Evolutionary conservation across 2,329 filamentous ascomycete species (phyloP).

Genomic region (Davidsoniella australis): DNA sequence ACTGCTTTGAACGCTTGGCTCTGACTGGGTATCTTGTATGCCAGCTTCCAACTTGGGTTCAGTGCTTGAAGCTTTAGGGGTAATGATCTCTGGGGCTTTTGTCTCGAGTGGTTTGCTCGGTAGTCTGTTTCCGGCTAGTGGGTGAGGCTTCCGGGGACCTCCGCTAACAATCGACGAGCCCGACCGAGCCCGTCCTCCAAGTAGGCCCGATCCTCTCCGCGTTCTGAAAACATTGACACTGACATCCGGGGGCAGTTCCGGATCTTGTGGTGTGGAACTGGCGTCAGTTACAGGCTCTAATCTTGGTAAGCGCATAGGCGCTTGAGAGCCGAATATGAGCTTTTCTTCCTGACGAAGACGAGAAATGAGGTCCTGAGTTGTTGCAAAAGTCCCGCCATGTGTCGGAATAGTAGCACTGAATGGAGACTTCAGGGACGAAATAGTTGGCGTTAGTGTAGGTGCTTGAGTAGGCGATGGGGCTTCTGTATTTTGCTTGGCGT

Average conservation of each 20-base stretch:
- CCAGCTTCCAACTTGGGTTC: neutral
- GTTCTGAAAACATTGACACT: conserved; percentile 11
- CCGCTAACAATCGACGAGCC: neutral
- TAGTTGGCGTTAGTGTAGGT: neutral
- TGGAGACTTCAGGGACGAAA: neutral
- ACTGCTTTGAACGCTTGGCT: conserved; percentile 15
- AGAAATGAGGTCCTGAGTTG: conserved; percentile 4
- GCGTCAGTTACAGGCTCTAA: conserved; percentile 10
- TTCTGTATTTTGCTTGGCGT: neutral
- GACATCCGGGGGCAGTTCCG: neutral
- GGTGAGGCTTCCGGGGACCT: conserved; percentile 9
- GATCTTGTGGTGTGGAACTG: neutral
- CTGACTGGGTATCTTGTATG: conserved; percentile 21
- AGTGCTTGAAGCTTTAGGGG: neutral
- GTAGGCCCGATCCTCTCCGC: conserved; percentile 5
- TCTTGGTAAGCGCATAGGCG: conserved; percentile 10
- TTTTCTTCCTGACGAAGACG: conserved; percentile 10
- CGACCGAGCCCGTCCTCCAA: neutral
- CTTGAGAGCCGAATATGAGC: neutral
- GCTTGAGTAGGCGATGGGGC: neutral
- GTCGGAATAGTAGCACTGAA: neutral
- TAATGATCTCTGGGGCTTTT: neutral
- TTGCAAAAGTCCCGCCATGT: neutral
- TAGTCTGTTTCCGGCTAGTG: conserved; percentile 10
- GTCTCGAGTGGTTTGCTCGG: conserved; percentile 6